phyloP scores from a whole-genome alignment of 805 yeast genomes.

The Ogataea saltuana region DNA sequence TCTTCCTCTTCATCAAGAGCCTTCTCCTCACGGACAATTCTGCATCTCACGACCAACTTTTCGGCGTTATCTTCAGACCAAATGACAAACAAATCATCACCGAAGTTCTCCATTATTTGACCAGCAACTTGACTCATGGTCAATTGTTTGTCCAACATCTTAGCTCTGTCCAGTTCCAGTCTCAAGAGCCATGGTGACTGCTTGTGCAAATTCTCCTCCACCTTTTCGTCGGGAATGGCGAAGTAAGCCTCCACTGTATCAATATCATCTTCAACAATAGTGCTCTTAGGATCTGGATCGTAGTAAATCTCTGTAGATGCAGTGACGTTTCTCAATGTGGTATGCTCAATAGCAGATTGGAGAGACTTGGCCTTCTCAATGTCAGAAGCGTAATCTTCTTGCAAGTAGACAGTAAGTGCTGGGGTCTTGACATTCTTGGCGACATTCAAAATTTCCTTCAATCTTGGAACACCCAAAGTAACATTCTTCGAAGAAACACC shows the following conservation, averaged over 20 bases:
- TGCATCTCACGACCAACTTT: conserved; percentile 93
- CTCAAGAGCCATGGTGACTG: conserved; percentile 98
- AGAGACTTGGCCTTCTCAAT: conserved; percentile 93
- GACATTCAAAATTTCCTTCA: conserved; percentile 95
- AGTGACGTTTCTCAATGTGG: conserved; percentile 90
- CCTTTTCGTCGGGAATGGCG: conserved; percentile 96
- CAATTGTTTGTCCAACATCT: conserved; percentile 96
- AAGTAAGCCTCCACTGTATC: conserved; percentile 97
- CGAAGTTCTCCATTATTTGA: conserved; percentile 87
- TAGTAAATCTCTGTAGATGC: conserved; percentile 97
- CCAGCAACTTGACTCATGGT: conserved; percentile 98
- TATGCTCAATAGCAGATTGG: conserved; percentile 96
- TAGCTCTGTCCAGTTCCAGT: conserved; percentile 96
- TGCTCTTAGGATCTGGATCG: conserved; percentile 96
- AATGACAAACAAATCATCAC: conserved; percentile 92
- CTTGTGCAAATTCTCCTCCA: conserved; percentile 87
- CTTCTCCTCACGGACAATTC: conserved; percentile 97
- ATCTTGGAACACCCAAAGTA: conserved; percentile 95
- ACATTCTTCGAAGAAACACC: conserved; percentile 97
- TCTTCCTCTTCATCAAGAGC: conserved; percentile 90
- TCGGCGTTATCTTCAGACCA: conserved; percentile 99
- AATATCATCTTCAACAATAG: conserved; percentile 95
- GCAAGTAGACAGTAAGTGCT: conserved; percentile 91
- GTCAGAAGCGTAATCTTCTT: conserved; percentile 77
- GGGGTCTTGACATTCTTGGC: conserved; percentile 99